phyloP scores from a whole-genome alignment of 192 early-diverging fungal species.

The Backusella psychrophila region DNA sequence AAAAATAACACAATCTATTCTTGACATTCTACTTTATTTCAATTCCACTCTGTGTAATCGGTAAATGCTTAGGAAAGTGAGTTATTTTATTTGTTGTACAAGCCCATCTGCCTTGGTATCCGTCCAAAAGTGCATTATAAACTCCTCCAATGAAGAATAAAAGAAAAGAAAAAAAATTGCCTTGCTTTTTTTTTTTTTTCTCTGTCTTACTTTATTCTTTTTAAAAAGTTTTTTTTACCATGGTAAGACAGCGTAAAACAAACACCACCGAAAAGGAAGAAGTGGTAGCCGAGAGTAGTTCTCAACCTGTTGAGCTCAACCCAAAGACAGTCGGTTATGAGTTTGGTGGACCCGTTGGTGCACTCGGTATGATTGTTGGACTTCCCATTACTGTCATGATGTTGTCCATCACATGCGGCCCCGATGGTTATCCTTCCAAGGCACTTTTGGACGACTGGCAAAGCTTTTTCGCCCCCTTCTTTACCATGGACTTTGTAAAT shows the following conservation, averaged over 20 bases:
- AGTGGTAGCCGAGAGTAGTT: background rate
- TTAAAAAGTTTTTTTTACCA: too few species aligned
- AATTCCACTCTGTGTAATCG: background rate
- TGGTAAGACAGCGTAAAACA: background rate
- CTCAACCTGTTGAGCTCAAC: constrained; percentile 42
- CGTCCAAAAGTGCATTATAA: background rate
- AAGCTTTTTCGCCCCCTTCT: background rate
- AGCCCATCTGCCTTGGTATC: background rate
- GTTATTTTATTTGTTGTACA: background rate
- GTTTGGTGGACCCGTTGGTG: constrained; percentile 69
- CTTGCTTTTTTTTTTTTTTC: background rate
- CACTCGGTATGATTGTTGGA: constrained; percentile 49
- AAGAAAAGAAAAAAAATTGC: background rate
- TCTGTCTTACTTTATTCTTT: background rate
- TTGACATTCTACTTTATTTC: background rate
- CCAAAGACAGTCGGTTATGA: constrained; percentile 72
- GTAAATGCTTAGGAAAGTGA: background rate
- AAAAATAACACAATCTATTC: background rate
- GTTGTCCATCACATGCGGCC: constrained; percentile 43
- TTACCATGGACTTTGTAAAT: background rate
- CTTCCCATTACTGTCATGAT: constrained; percentile 39
- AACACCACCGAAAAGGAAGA: background rate
- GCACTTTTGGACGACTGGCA: background rate
- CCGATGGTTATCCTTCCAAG: constrained; percentile 53
- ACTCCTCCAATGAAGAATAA: background rate